Evolutionary conservation across 225 moss, liverwort and hornwort genomes (phyloP), one percentile per base, ranked within the genome.

Genomic region (Pseudoscleropodium purum): DNA sequence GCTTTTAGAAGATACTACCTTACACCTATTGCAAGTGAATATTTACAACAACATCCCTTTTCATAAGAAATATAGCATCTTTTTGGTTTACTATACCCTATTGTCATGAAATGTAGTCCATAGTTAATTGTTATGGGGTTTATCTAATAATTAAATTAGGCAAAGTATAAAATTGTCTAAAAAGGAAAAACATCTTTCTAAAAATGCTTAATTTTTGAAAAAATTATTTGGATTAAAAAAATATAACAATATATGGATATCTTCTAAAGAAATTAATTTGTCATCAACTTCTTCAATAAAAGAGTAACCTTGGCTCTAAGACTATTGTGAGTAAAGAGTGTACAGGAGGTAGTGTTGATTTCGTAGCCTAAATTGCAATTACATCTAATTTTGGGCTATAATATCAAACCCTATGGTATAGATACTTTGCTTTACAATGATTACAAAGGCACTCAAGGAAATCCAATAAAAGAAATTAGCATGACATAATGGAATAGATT

Each of bases 71-170:
- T 15, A 23, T 76, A 51, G 12, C 49, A 19, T 33, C 33, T 49
- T 70, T 49, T 31, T 5, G 26, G 49, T 75, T 31, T 33, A 8
- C 2, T 21, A 15, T 24, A 36, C 4, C 6, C 15, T 52, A 36
- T 2, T 36, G 15, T 15, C 10, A 54, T 54, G 3, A 23, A 36
- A 0, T 0, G 0, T 54, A 36, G 2, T 78, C 6, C 4, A 10
- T 9, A 56, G 7, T 25, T 25, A 56, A 16, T 56, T 37, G 15
- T 54, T 37, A 15, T 5, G 0, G 10, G 10, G 0, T 34, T 4
- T 25, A 56, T 5, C 24, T 56, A 3, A 25, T 9, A 9, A 54
- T 23, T 21, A 6, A 54, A 77, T 33, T 12, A 11, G 17, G 7
- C 12, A 33, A 43, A 4, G 2, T 49, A 5, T 33, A 20, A 75